phyloP scores from a whole-genome alignment of 176 grass and related monocot genomes.

The Musa beccarii region DNA sequence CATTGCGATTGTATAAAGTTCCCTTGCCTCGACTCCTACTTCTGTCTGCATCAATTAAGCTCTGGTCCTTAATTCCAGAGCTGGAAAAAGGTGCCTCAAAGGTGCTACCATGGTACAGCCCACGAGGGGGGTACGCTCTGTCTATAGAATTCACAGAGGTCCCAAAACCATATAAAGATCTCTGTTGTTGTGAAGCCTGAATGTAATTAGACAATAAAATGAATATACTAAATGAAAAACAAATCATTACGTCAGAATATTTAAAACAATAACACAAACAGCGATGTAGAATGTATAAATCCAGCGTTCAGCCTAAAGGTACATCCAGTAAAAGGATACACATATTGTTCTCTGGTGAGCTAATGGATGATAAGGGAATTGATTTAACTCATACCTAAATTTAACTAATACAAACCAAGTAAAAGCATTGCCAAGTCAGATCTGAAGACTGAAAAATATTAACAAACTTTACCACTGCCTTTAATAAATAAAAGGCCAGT shows the following conservation, averaged over 20 bases:
- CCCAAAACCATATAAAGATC: slow-evolving; percentile 72
- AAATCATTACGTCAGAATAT: neutral
- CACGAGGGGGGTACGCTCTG: slow-evolving; percentile 23
- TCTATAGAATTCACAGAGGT: slow-evolving; percentile 33
- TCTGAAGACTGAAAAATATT: too few relatives aligned
- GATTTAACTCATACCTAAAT: too few relatives aligned
- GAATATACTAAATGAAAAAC: neutral
- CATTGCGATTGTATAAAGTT: slow-evolving; percentile 63
- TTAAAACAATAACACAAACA: neutral
- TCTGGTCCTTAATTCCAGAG: slow-evolving; percentile 47
- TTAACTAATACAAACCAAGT: too few relatives aligned
- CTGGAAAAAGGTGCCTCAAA: slow-evolving; percentile 41
- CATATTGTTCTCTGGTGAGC: too few relatives aligned
- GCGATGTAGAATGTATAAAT: neutral
- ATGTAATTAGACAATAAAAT: slow-evolving; percentile 22
- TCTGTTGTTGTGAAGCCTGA: slow-evolving; percentile 49
- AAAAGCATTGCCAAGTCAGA: too few relatives aligned
- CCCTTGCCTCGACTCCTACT: slow-evolving; percentile 50
- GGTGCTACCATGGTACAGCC: slow-evolving; percentile 43
- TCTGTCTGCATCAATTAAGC: slow-evolving; percentile 45
- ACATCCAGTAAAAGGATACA: too few relatives aligned
- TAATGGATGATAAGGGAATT: too few relatives aligned
- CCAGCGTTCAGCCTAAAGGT: neutral
- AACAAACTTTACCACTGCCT: too few relatives aligned
- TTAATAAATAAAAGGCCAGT: too few relatives aligned